phyloP scores from a whole-genome alignment of 495 filamentous ascomycete species.

The Lophiotrema nucula region DNA sequence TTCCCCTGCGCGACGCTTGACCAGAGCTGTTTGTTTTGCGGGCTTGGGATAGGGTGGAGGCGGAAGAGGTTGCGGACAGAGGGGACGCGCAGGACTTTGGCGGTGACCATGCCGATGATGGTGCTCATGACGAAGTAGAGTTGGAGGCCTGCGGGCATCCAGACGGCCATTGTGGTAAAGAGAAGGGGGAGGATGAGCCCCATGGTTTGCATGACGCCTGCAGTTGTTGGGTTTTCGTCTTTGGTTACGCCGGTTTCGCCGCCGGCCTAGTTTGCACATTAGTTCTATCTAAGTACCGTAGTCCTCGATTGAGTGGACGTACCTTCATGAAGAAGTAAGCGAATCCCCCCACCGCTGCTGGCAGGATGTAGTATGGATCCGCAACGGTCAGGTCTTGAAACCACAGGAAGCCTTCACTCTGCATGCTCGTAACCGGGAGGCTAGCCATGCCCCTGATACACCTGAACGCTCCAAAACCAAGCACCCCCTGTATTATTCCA shows the following conservation, averaged over 20 bases:
- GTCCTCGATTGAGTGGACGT: too few relatives aligned
- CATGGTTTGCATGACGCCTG: not conserved
- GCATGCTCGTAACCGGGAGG: conserved; percentile 76
- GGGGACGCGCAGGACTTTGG: conserved; percentile 51
- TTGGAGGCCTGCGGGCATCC: conserved; percentile 67
- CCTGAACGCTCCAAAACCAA: conserved; percentile 78
- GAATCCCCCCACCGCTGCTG: conserved; percentile 49
- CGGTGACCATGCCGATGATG: conserved; percentile 57
- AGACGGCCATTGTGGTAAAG: conserved; percentile 60
- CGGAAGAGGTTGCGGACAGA: conserved; percentile 51
- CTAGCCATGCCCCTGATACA: conserved; percentile 69
- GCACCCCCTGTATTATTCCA: conserved; percentile 60
- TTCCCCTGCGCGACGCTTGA: not conserved
- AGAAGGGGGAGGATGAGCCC: conserved; percentile 63
- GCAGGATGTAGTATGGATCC: conserved; percentile 78
- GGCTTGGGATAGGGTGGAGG: conserved; percentile 48
- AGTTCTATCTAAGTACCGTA: too few relatives aligned
- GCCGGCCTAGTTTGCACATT: conserved; percentile 57
- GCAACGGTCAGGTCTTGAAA: conserved; percentile 71
- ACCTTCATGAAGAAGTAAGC: conserved; percentile 61
- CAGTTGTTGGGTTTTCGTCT: not conserved
- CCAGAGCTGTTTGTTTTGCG: not conserved
- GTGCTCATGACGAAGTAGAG: conserved; percentile 66
- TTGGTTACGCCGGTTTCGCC: conserved; percentile 47
- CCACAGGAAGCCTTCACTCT: conserved; percentile 70